Conservation (phyloP, 2,329 filamentous ascomycete species). For the Alternaria atra region DNA sequence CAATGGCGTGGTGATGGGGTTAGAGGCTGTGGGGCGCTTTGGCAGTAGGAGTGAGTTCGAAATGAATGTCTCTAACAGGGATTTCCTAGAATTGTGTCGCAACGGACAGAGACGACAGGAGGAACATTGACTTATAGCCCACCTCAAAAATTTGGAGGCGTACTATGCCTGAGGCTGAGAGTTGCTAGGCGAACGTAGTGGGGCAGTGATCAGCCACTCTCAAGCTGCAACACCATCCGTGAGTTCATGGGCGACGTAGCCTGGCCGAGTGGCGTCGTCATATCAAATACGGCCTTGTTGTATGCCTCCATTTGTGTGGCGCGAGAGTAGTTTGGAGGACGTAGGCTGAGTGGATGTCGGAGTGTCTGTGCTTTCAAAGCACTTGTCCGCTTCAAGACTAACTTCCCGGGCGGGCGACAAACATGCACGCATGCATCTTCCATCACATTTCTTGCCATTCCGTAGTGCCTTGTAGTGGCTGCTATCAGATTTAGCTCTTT, state of each 20-base stretch:
- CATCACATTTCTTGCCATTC: not conserved
- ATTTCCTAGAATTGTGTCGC: not conserved
- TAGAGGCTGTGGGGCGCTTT: not conserved
- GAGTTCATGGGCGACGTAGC: not conserved
- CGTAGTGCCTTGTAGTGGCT: not conserved
- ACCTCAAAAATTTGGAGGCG: not conserved
- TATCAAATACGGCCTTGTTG: not conserved
- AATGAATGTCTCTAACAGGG: not conserved
- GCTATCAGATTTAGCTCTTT: not conserved
- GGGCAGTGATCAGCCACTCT: not conserved
- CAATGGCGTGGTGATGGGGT: not conserved
- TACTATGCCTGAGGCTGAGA: not conserved
- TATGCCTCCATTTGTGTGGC: not conserved
- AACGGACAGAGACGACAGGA: not conserved
- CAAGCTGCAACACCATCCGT: not conserved
- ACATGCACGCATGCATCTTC: not conserved
- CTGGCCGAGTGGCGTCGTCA: not conserved
- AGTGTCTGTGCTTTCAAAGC: not conserved
- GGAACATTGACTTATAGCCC: not conserved
- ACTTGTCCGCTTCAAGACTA: not conserved
- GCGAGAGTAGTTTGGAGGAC: not conserved
- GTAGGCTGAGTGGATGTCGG: not conserved
- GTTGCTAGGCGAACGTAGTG: no score
- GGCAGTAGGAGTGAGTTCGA: not conserved
- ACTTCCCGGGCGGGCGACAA: not conserved